phyloP scores from a whole-genome alignment of 2,329 filamentous ascomycete genomes.

The Pseudocercospora crystallina region DNA sequence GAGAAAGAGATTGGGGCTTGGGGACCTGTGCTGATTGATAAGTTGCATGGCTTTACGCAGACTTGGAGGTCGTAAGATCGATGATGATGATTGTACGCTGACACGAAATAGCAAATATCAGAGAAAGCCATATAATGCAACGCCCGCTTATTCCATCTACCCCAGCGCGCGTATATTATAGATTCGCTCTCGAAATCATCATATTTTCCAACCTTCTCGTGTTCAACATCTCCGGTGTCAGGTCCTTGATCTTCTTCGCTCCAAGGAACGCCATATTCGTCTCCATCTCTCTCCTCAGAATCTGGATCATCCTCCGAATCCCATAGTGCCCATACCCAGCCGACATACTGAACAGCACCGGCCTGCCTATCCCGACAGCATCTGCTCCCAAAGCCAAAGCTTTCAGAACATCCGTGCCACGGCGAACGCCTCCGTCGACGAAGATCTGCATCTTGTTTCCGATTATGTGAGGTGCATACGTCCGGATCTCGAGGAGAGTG shows the following conservation, averaged over 20 bases:
- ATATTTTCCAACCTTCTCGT: slow-evolving; percentile 28
- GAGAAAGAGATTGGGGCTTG: slow-evolving; percentile 87
- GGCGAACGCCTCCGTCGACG: slow-evolving; percentile 63
- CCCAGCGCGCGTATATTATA: not conserved
- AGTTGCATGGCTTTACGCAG: slow-evolving; percentile 90
- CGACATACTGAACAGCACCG: slow-evolving; percentile 54
- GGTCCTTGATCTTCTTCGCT: slow-evolving; percentile 57
- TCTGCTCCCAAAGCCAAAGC: slow-evolving; percentile 64
- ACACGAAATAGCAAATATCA: too few species aligned
- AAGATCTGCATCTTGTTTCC: slow-evolving; percentile 49
- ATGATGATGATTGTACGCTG: too few species aligned
- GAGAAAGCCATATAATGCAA: too few species aligned
- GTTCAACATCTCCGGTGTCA: slow-evolving; percentile 60
- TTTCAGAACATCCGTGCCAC: slow-evolving; percentile 69
- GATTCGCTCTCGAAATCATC: slow-evolving; percentile 45
- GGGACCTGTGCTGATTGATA: slow-evolving; percentile 91
- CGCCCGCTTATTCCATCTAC: not conserved
- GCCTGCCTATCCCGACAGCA: slow-evolving; percentile 61
- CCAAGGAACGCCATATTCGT: slow-evolving; percentile 66
- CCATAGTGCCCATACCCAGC: slow-evolving; percentile 60
- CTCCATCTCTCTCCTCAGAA: slow-evolving; percentile 58
- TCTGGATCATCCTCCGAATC: slow-evolving; percentile 45
- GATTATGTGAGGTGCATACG: slow-evolving; percentile 54
- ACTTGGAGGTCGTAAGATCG: slow-evolving; percentile 55
- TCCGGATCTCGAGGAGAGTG: slow-evolving; percentile 61